Percentiles rank a stretch among this genome's conserved stretches.
phyloP scores from a whole-genome alignment of 768 basidiomycete genomes.

The Cytidiella melzeri region DNA sequence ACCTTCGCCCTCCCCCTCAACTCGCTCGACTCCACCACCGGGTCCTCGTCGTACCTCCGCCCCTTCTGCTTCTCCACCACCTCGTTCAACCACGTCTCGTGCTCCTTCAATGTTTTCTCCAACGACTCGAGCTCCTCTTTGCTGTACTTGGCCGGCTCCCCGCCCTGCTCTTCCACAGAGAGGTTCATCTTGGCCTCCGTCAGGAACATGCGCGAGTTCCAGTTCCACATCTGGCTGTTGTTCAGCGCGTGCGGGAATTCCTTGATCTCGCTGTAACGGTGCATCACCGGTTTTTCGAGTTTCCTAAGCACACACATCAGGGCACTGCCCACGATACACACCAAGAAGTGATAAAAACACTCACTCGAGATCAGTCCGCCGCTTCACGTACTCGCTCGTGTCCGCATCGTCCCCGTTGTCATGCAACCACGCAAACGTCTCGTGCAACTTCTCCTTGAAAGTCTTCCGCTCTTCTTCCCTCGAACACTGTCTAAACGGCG shows the following conservation, averaged over 20 bases:
- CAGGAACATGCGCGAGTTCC: slow-evolving; percentile 83
- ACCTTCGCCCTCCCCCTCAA: slow-evolving; percentile 79
- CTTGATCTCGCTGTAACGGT: slow-evolving; percentile 85
- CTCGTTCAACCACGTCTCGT: slow-evolving; percentile 79
- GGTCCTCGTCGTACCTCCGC: slow-evolving; percentile 70
- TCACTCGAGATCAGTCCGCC: slow-evolving; percentile 79
- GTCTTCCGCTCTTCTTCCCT: slow-evolving; percentile 60
- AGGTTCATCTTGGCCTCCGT: slow-evolving; percentile 70
- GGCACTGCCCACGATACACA: background rate
- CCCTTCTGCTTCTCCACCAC: slow-evolving; percentile 79
- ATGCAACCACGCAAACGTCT: slow-evolving; percentile 76
- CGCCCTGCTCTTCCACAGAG: slow-evolving; percentile 55
- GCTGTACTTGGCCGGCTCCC: slow-evolving; percentile 75
- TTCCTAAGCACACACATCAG: slow-evolving; percentile 35
- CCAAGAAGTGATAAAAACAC: slow-evolving; percentile 26
- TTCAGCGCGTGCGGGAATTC: slow-evolving; percentile 80
- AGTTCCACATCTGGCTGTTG: slow-evolving; percentile 83
- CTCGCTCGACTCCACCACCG: slow-evolving; percentile 80
- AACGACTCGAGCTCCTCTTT: slow-evolving; percentile 77
- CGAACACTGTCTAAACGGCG: slow-evolving; percentile 84
- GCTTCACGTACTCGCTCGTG: slow-evolving; percentile 65
- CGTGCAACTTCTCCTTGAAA: slow-evolving; percentile 64
- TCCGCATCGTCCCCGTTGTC: slow-evolving; percentile 81
- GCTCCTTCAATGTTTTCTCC: slow-evolving; percentile 69
- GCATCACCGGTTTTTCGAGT: slow-evolving; percentile 75